Evolutionary conservation across 2,329 filamentous ascomycete species (phyloP), one percentile per base, ranked within the genome.

Genomic region (Fusarium tuaranense): DNA sequence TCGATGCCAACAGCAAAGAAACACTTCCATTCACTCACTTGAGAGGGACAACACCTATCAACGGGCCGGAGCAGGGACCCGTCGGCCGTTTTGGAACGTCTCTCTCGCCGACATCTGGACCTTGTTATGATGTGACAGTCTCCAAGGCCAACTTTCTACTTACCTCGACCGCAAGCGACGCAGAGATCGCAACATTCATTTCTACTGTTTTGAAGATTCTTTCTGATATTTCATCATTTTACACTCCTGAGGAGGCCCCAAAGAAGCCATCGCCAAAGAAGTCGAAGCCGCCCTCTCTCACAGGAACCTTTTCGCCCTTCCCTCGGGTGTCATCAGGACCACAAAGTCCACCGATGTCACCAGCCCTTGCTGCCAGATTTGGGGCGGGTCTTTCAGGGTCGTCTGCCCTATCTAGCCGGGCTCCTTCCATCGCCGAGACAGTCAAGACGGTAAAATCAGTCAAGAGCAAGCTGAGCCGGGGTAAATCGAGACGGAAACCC

Each of bases 71-170:
- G 2, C 76, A 79, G 41, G 70, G 65, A 44, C 75, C 71, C 55
- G 51, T 78, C 9, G 63, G 70, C 22, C 76, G 73, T 7, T 74
- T 71, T 58, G 69, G 67, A 7, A 66, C 70, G 27, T 72, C 77
- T 20, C 63, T 77, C 7, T 69, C 76, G 13, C 71, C 79, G 8
- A 75, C 75, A 16, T 76, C 76, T n/a, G 76, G 71, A 36, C 76
- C 80, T 12, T 77, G 77, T 14, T 76, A 78, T 12, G 80, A 81
- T 34, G 73, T 81, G 8, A 81, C 83, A 0, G 84, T 88, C 30
- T 86, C 87, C 1, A 87, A 87, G 66, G 88, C 88, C 48, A 89
- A 92, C 78, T 90, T 88, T 73, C 82, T 91, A 12, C 83, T 92
- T 27, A 87, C 88, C 0, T 88, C 87, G 3, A 86, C 84, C 1